These are phyloP conservation scores for Neotropicomus parvogracilis DNA, from an alignment of 1,284 basidiomycete genomes.

Conservation along the genomic window DNA sequence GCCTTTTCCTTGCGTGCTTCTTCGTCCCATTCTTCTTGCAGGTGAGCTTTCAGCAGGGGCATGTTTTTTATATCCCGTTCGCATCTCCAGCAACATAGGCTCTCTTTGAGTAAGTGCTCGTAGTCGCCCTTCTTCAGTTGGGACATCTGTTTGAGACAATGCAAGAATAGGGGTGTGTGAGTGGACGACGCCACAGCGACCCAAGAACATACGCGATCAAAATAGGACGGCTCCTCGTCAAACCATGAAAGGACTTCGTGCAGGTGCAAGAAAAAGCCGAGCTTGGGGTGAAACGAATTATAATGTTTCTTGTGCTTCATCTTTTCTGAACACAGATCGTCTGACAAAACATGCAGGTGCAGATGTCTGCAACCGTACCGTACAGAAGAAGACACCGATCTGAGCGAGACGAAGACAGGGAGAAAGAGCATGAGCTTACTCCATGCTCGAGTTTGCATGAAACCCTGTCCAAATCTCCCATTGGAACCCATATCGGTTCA, in stretches of 20 bases:
- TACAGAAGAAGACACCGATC: not conserved
- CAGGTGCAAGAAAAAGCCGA: conserved; percentile 84
- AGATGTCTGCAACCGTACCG: conserved; percentile 59
- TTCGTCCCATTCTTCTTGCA: conserved; percentile 61
- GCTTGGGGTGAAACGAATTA: conserved; percentile 87
- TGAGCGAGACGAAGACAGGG: not conserved
- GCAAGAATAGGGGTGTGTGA: conserved; percentile 2
- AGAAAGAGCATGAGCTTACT: conserved; percentile 41
- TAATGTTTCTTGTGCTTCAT: conserved; percentile 94
- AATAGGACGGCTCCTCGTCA: conserved; percentile 55
- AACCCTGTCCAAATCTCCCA: conserved; percentile 86
- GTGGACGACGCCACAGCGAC: not conserved
- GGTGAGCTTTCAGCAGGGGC: conserved; percentile 71
- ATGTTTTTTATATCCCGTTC: conserved; percentile 63
- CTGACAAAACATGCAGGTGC: conserved; percentile 85
- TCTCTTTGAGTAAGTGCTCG: conserved; percentile 64
- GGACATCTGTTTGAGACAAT: conserved; percentile 43
- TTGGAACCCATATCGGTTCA: conserved; percentile 67
- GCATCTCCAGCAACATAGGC: conserved; percentile 70
- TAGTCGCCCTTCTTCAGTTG: conserved; percentile 50
- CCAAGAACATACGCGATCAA: conserved; percentile 43
- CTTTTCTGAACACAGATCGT: conserved; percentile 69
- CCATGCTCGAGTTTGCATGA: conserved; percentile 79
- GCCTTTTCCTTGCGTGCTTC: conserved; percentile 39
- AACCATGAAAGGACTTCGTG: conserved; percentile 76